These are phyloP conservation scores for Leccinum broughii DNA, from an alignment of 768 basidiomycete species.

Conservation along the genomic window DNA sequence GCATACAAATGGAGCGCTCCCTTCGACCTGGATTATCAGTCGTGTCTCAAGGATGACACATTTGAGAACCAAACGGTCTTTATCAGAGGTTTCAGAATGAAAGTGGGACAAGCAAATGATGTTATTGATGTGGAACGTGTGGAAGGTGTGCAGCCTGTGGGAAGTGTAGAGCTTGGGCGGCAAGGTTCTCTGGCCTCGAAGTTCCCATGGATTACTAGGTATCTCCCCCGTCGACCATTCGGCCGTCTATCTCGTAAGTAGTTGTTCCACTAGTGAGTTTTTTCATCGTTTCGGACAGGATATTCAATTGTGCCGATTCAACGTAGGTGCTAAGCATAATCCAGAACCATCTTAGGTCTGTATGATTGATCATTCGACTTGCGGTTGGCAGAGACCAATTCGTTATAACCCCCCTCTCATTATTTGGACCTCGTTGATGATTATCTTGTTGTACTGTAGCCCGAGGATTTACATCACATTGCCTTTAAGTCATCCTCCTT, in stretches of 20 bases:
- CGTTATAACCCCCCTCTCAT: neutral
- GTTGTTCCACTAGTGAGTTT: neutral
- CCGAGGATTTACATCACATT: neutral
- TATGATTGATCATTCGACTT: neutral
- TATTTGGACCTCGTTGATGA: neutral
- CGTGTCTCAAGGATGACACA: neutral
- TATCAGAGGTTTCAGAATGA: neutral
- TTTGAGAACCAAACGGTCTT: neutral
- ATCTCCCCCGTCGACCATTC: neutral
- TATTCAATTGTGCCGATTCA: neutral
- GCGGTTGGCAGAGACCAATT: neutral
- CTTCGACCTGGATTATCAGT: neutral
- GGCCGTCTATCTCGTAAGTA: neutral
- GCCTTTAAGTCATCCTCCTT: neutral
- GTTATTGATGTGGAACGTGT: neutral
- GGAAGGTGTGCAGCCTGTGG: neutral
- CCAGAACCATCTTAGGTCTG: neutral
- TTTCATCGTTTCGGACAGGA: neutral
- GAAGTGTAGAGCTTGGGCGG: neutral
- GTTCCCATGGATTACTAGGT: fast-evolving
- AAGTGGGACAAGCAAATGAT: neutral
- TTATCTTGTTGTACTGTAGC: neutral
- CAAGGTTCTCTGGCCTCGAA: neutral
- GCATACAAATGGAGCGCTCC: neutral
- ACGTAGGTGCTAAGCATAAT: neutral